phyloP scores from a whole-genome alignment of 108 stramenopile genomes.

The Cyclotella baltica region DNA sequence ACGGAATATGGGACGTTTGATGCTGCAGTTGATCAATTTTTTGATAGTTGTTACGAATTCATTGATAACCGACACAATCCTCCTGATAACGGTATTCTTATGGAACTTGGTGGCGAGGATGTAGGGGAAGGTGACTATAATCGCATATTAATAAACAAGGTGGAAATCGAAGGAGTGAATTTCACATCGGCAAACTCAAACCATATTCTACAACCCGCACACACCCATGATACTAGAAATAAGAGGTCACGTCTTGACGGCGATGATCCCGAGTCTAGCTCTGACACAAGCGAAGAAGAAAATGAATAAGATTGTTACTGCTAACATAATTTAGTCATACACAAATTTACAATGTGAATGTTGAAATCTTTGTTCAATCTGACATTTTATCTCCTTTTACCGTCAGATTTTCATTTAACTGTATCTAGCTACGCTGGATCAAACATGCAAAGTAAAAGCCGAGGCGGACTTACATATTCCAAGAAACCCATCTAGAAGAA shows the following conservation, averaged over 20 bases:
- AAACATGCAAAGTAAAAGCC: not conserved
- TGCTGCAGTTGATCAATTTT: not conserved
- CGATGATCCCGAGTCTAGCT: no score
- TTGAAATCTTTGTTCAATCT: no score
- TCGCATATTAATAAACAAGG: not conserved
- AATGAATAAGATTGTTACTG: no score
- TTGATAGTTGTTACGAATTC: not conserved
- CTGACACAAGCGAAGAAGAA: no score
- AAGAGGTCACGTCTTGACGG: not conserved
- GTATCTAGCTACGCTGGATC: no score
- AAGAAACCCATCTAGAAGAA: not conserved
- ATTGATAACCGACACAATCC: not conserved
- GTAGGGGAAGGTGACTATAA: conserved; percentile 5
- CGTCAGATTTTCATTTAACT: no score
- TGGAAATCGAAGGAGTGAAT: not conserved
- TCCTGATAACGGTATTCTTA: conserved; percentile 17
- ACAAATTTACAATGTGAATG: no score
- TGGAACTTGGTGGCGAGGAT: conserved; percentile 5
- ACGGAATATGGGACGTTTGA: not conserved
- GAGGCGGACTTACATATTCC: not conserved
- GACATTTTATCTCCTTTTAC: no score
- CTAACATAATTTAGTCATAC: no score
- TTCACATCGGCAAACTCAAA: not conserved
- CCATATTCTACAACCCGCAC: not conserved
- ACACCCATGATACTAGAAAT: not conserved